Base-by-base conservation (phyloP, 352 stramenopile genomes). In the Pythium vanterpoolii region DNA sequence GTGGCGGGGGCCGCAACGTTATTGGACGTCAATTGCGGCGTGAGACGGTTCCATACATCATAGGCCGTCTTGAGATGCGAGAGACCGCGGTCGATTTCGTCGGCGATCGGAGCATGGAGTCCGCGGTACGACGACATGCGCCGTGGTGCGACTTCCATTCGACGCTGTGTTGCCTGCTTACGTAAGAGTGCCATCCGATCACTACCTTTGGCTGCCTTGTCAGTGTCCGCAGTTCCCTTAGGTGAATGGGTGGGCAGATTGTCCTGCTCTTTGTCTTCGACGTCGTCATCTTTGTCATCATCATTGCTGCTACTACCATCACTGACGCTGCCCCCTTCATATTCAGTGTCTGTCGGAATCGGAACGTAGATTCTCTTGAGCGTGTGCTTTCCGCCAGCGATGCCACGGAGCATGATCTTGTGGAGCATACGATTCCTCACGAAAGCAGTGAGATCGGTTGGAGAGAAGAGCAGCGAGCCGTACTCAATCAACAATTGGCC, bases 381-480 rank as follows among this genome's bases (percentile, higher is more conserved):
- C n/a, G 52, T 53, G 44, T 72, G 64, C 48, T 66, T 64, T 5
- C 48, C 51, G 18, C 55, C 66, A 19, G 53, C 53, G 34, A 67
- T 66, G 28, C 61, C 52, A 5, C 34, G 34, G 1, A 72, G 36
- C 64, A 73, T 59, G 11, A 56, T 51, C n/a, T 71, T 63, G 4
- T 49, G 27, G 1, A 74, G 40, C 36, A 80, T 72, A 0, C 67
- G 52, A 36, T 81, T 86, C 64, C 78, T 69, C 6, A 77, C 66
- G 43, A 87, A 90, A 8, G 71, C 69, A 4, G 69, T 85, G 64
- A 90, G 72, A 40, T 92, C 82, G 11, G 62, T 68, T 0, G 77
- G 79, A 11, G 75, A 75, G 62, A 90, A 92, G 14, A 92, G 59
- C 18, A 92, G 50, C 13, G 74, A 76, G 1, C 77, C 72, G 30